Evolutionary conservation across 805 yeast genomes (phyloP), one percentile per base, ranked within the genome.

Genomic region (Ogataea salicorniae): DNA sequence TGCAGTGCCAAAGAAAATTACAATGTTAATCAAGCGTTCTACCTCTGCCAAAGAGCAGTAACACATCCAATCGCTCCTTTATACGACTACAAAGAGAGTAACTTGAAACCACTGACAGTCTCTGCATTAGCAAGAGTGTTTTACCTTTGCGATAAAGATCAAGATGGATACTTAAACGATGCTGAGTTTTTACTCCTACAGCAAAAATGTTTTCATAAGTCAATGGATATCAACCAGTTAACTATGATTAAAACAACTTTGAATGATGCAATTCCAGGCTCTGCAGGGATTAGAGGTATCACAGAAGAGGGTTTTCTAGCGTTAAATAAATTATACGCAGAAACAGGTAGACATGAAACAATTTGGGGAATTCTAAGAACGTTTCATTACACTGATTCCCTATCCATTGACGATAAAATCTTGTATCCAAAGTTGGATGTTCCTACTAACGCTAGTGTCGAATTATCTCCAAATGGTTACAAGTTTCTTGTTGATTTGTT

Each of bases 291-390:
- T 15, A 67, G 64, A 42, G 96, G 96, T 0, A 70, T 92, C 2
- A 77, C 87, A 0, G 77, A 74, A 44, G 80, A 77, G 41, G 98
- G 95, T 0, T 94, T 94, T 59, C 67, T 94, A 3, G 69, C 80
- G 0, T 69, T 94, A 45, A 90, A 88, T 65, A 86, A 84, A 59
- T 67, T 87, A 23, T 94, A 86, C 63, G 95, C 95, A 1, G 95
- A 89, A 55, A 79, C 80, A 35, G 99, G 99, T 0, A 72, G 98
- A 33, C 98, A 94, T 63, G 99, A 94, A 62, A 94, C 98, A 0
- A 84, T 89, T 0, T 94, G 99, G 99, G 96, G 96, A 0, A 88
- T 94, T 18, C 63, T 94, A 23, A 67, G 99, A 45, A 77, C 90
- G 0, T 94, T 87, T 64, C 87, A 88, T 60, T 94, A 94, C 60